Evolutionary conservation across 1,139 yeast genomes (phyloP), one percentile per base, ranked within the genome.

Genomic region (Magnusiomyces paraingens): DNA sequence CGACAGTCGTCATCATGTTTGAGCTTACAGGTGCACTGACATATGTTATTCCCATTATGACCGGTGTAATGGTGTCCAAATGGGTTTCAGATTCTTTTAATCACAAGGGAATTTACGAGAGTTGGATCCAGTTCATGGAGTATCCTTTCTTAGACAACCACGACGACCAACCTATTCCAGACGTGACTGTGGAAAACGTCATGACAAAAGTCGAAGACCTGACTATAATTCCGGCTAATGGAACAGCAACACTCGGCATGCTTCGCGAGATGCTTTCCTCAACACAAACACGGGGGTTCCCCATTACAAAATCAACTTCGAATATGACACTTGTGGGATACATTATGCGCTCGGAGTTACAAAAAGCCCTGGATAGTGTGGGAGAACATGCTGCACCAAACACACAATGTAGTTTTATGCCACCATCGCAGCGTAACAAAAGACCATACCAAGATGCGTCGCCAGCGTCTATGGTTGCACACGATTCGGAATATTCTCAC

Each of bases 1-100:
- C 98, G 0, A 95, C 93, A 11, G 99, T 90, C 0, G 93, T 94
- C 8, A 86, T 94, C 47, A 86, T 94, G 93, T 90, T 93, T 71
- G 99, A 94, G 69, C 74, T 93, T 52, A 93, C 98, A 0, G 98
- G 98, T 21, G 98, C 97, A 1, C 75, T 90, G 51, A 81, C 87
- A 50, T 91, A 88, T 66, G 87, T 93, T 51, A 78, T 93, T 32
- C 99, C 98, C 1, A 89, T 95, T 0, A 93, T 93, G 99, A 67
- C 72, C 6, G 78, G 79, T 0, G 80, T 77, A 6, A 66, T 77
- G 65, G 68, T 75, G 6, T 72, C 80, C 1, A 74, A 77, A 58
- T 72, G 79, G 74, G 73, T 73, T 1, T 75, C 74, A 17, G 80
- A 77, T 56, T 67, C 69, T 2, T 62, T 73, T 44, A 66, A 67